These are phyloP conservation scores for Pigoraptor vietnamica DNA, from an alignment of 78 protist genomes.

Conservation along the genomic window DNA sequence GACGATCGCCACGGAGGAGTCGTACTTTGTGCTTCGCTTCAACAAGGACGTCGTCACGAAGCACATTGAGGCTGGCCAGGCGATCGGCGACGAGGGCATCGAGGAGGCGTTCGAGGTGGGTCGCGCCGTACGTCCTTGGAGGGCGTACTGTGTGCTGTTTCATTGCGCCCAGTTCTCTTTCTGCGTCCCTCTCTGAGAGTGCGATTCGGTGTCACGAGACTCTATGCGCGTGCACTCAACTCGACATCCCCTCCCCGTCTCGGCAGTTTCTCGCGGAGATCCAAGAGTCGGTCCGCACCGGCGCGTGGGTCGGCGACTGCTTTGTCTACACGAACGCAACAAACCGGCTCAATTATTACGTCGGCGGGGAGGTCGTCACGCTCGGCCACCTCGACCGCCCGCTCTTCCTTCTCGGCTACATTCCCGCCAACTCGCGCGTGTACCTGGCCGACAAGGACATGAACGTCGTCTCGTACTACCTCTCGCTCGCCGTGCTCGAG, in stretches of 20 bases:
- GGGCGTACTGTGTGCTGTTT: background rate
- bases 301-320: slow-evolving; percentile 93
- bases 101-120: slow-evolving; percentile 88
- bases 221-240: background rate
- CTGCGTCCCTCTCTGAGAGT: background rate
- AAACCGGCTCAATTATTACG: slow-evolving; percentile 83
- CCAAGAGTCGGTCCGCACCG: slow-evolving; percentile 53
- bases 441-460: slow-evolving; percentile 77
- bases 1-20: slow-evolving; percentile 65
- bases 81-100: slow-evolving; percentile 73
- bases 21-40: slow-evolving; percentile 78
- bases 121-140: slow-evolving; percentile 59
- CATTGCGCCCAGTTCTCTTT: background rate
- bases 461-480: slow-evolving; percentile 29
- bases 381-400: slow-evolving; percentile 48
- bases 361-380: slow-evolving; percentile 90
- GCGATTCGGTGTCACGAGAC: background rate
- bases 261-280: background rate
- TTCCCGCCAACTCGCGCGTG: slow-evolving; percentile 74
- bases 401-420: slow-evolving; percentile 75
- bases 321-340: slow-evolving; percentile 82
- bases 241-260: background rate
- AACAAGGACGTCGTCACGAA: slow-evolving; percentile 49
- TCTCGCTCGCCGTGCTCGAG: slow-evolving; percentile 72
- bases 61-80: slow-evolving; percentile 50